phyloP scores from a whole-genome alignment of 148 eudicot species.

The Rhododendron ovatum region DNA sequence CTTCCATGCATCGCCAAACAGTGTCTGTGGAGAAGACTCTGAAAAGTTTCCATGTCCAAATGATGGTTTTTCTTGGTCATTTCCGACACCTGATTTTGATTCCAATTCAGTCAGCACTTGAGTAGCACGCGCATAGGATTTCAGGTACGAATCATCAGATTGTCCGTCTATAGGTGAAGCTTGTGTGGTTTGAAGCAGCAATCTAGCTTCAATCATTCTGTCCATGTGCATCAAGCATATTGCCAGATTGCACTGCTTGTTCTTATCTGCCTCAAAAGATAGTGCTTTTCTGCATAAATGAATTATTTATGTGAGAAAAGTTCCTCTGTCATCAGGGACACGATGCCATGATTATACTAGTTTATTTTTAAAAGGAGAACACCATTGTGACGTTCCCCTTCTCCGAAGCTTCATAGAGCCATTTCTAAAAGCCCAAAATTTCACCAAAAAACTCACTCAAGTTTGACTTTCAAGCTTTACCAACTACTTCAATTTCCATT shows the following conservation, averaged over 20 bases:
- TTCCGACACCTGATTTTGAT: conserved; percentile 7
- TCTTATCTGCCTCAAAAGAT: conserved; percentile 67
- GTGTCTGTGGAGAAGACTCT: neutral
- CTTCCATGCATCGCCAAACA: conserved; percentile 7
- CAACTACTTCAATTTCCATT: neutral
- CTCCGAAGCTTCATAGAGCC: neutral
- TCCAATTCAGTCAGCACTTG: conserved; percentile 52
- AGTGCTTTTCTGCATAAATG: conserved; percentile 63
- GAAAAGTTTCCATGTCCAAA: conserved; percentile 6
- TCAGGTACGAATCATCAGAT: conserved; percentile 58
- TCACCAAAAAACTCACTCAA: too few relatives aligned
- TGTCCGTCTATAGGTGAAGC: conserved; percentile 27
- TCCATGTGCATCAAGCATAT: conserved; percentile 72
- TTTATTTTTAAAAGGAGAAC: neutral
- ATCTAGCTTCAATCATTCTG: conserved; percentile 58
- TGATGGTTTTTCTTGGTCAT: neutral
- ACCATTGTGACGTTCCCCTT: neutral
- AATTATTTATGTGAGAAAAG: neutral
- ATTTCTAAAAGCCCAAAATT: neutral
- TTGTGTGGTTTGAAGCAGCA: conserved; percentile 53
- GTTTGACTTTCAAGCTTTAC: too few relatives aligned
- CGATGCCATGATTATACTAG: neutral
- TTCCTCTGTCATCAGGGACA: neutral
- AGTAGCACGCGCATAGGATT: conserved; percentile 72
- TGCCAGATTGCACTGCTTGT: conserved; percentile 91